Percentiles rank a stretch among this genome's conserved stretches.
These are phyloP conservation scores for Boletus sp. DNA, from an alignment of 768 basidiomycete species.

Conservation along the genomic window DNA sequence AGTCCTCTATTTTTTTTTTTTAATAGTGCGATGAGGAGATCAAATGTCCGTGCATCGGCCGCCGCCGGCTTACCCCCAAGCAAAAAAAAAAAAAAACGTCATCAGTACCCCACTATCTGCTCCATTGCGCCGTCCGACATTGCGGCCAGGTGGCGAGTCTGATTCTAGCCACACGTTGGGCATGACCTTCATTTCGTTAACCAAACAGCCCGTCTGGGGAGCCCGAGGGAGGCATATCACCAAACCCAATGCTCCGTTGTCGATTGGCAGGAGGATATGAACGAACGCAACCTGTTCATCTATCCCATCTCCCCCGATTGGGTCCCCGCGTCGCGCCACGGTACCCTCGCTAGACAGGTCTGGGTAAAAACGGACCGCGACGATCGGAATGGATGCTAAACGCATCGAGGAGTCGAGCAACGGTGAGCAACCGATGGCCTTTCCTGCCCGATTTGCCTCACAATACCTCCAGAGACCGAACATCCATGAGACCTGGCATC, in stretches of 20 bases:
- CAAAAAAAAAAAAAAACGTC: background rate
- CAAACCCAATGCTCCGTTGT: background rate
- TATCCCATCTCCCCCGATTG: background rate
- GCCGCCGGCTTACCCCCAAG: background rate
- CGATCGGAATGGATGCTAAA: background rate
- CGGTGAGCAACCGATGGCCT: conserved; percentile 15
- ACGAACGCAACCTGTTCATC: no score
- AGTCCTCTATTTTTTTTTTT: background rate
- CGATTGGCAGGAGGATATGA: background rate
- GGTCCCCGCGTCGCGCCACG: background rate
- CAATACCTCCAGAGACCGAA: conserved; percentile 6
- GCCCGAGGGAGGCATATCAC: background rate
- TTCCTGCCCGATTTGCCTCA: conserved; percentile 6
- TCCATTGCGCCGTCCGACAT: background rate
- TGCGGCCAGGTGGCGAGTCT: background rate
- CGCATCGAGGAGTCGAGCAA: no score
- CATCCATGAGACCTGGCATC: background rate
- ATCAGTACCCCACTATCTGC: background rate
- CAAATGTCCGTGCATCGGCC: background rate
- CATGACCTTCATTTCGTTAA: background rate
- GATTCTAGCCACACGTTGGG: background rate
- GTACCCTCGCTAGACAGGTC: background rate
- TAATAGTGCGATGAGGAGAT: background rate
- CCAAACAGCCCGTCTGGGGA: no score
- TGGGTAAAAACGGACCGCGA: background rate